Evolutionary conservation across 768 basidiomycete genomes (phyloP).

Genomic region (Hortiboletus campestris): DNA sequence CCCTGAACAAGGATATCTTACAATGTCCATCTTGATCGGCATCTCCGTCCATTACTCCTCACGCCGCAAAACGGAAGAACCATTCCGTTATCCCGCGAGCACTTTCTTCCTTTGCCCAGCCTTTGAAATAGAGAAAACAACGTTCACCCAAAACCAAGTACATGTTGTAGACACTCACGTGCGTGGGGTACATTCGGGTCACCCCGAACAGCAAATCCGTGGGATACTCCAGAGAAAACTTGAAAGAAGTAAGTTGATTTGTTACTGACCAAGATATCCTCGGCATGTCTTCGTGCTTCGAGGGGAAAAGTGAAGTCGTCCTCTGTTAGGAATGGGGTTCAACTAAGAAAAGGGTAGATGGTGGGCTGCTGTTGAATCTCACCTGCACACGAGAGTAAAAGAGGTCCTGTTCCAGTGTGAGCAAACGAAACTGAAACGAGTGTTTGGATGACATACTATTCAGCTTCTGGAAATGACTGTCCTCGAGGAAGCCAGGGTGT

Average conservation of each 20-base stretch:
- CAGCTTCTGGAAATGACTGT: slow-evolving; percentile 49
- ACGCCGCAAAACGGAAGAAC: slow-evolving; percentile 42
- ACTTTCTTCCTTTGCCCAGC: slow-evolving; percentile 59
- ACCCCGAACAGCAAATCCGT: slow-evolving; percentile 29
- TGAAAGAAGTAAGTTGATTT: slow-evolving; percentile 55
- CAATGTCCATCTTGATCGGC: background rate
- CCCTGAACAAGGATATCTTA: background rate
- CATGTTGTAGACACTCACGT: slow-evolving; percentile 12
- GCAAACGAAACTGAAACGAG: background rate
- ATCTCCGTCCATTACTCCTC: background rate
- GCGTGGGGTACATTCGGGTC: slow-evolving; percentile 13
- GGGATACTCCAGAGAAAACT: slow-evolving; percentile 45
- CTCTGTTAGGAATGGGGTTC: slow-evolving; percentile 33
- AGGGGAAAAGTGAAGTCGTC: slow-evolving; percentile 50
- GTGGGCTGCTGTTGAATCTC: background rate
- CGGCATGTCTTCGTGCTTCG: slow-evolving; percentile 50
- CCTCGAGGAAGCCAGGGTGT: slow-evolving; percentile 51
- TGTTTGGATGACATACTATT: slow-evolving; percentile 37
- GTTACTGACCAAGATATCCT: slow-evolving; percentile 49
- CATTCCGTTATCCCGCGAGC: slow-evolving; percentile 48
- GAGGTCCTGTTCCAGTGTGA: slow-evolving; percentile 15
- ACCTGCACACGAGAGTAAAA: slow-evolving; percentile 29
- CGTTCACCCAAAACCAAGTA: background rate
- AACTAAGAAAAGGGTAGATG: background rate
- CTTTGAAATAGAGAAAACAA: slow-evolving; percentile 25